Base-by-base conservation (phyloP, 352 stramenopile species). In the Phytophthora syringae region DNA sequence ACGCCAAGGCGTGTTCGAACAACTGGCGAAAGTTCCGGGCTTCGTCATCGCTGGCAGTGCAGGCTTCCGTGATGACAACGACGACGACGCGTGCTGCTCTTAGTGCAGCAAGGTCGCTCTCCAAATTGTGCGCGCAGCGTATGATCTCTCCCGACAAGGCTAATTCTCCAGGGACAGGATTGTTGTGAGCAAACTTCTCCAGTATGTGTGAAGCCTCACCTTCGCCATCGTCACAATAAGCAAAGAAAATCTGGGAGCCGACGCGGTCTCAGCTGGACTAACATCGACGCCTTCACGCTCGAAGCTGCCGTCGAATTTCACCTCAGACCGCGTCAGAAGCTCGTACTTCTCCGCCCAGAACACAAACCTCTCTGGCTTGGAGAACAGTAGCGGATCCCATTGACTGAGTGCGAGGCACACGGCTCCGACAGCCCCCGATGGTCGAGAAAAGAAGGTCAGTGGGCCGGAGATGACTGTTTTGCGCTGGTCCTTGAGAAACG, bases 401-500 rank as follows among this genome's bases (percentile, higher is more conserved):
- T 60, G 53, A 28, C 67, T 62, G 54, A 82, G 80, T 5, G 77
- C 80, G 47, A 74, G 69, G 54, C 70, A 86, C 28, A 86, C 70
- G 12, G 79, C 80, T 0, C 77, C 77, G 11, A 82, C 51, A 7
- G 75, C 77, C 0, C 80, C 80, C 13, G 75, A 83, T 15, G 77
- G 80, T 10, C 70, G 64, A 9, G 63, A 72, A 51, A 76, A 83
- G 60, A 78, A 78, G 4, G 54, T 75, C 34, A 86, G 45, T 3
- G 77, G 72, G 0, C 75, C 77, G 1, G 70, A 74, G 4, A 82
- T 50, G 37, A 89, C 58, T 2, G 57, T 42, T 43, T 80, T 83
- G 10, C 73, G 52, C 9, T 47, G 72, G 25, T 85, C 80, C 20
- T 89, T 86, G 43, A 86, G 68, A 49, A 77, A 85, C 36, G 80